These are phyloP conservation scores for Oryza meyeriana DNA, from an alignment of 176 grass and related monocot species.

Conservation along the genomic window DNA sequence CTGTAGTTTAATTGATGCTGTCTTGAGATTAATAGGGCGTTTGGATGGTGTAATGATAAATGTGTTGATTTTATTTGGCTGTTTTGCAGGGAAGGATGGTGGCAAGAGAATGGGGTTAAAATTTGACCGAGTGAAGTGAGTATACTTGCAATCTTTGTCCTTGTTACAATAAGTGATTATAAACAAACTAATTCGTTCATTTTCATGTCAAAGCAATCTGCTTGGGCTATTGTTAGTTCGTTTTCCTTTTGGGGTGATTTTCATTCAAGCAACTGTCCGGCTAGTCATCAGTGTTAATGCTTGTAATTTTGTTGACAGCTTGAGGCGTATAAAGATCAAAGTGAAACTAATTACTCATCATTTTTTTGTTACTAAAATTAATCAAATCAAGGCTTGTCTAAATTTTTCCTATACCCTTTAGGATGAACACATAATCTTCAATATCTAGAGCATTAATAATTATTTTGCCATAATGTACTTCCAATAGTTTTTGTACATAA, in stretches of 20 bases:
- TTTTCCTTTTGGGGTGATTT: background rate
- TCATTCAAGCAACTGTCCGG: background rate
- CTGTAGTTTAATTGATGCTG: background rate
- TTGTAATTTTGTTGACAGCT: background rate
- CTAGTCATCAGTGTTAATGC: background rate
- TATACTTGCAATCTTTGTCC: background rate
- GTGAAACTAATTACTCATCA: background rate
- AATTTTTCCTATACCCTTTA: background rate
- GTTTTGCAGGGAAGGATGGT: conserved; percentile 51
- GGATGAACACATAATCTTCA: background rate
- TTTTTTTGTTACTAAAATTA: background rate
- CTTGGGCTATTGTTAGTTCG: background rate
- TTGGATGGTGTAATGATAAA: background rate
- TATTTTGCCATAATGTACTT: background rate
- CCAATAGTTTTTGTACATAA: background rate
- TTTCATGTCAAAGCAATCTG: background rate
- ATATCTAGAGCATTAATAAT: background rate
- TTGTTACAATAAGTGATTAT: background rate
- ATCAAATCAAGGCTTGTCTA: background rate
- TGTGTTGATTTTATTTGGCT: background rate
- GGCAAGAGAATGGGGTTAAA: conserved; percentile 76
- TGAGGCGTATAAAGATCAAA: background rate
- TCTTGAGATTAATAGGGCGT: background rate
- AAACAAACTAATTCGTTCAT: background rate
- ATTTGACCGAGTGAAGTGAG: conserved; percentile 73